Percentiles rank a stretch among this genome's conserved stretches.
These are phyloP conservation scores for Fusarium nodosum DNA, from an alignment of 2,329 filamentous ascomycete species.

Conservation along the genomic window DNA sequence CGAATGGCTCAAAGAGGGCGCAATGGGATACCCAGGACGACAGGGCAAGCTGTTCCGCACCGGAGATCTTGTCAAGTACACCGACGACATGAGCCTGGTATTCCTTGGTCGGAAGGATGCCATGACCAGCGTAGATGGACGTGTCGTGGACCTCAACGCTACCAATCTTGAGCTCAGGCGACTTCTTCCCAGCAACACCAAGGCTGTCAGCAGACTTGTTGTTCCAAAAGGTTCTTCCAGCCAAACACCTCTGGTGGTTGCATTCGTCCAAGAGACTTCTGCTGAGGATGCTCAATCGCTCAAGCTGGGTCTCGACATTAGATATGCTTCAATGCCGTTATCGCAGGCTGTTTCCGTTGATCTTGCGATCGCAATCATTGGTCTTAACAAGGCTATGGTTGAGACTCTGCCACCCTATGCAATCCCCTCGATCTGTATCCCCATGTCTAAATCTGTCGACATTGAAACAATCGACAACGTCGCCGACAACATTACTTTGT, in stretches of 20 bases:
- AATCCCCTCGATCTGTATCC: slow-evolving; percentile 46
- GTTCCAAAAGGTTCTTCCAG: slow-evolving; percentile 35
- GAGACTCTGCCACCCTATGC: slow-evolving; percentile 48
- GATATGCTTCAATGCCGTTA: slow-evolving; percentile 24
- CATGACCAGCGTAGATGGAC: slow-evolving; percentile 44
- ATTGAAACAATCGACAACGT: slow-evolving; percentile 9
- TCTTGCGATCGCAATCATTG: slow-evolving; percentile 41
- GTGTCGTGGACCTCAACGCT: slow-evolving; percentile 44
- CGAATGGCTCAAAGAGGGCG: slow-evolving; percentile 44
- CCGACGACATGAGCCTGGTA: slow-evolving; percentile 43
- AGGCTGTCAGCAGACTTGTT: slow-evolving; percentile 39
- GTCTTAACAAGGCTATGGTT: slow-evolving; percentile 47
- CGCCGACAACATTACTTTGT: slow-evolving; percentile 24
- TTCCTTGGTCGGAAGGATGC: slow-evolving; percentile 45
- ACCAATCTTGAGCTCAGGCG: slow-evolving; percentile 45
- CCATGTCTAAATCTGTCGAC: slow-evolving; percentile 11
- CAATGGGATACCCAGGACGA: slow-evolving; percentile 33
- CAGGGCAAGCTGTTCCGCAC: slow-evolving; percentile 45
- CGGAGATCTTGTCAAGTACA: slow-evolving; percentile 47
- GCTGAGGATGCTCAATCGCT: slow-evolving; percentile 8
- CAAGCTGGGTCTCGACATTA: slow-evolving; percentile 21
- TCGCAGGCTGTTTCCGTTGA: slow-evolving; percentile 31
- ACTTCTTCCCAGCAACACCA: slow-evolving; percentile 33
- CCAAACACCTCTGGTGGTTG: slow-evolving; percentile 44
- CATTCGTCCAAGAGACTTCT: slow-evolving; percentile 31